Evolutionary conservation across 345 rosid species (phyloP).

Genomic region (Hibiscus mutabilis): DNA sequence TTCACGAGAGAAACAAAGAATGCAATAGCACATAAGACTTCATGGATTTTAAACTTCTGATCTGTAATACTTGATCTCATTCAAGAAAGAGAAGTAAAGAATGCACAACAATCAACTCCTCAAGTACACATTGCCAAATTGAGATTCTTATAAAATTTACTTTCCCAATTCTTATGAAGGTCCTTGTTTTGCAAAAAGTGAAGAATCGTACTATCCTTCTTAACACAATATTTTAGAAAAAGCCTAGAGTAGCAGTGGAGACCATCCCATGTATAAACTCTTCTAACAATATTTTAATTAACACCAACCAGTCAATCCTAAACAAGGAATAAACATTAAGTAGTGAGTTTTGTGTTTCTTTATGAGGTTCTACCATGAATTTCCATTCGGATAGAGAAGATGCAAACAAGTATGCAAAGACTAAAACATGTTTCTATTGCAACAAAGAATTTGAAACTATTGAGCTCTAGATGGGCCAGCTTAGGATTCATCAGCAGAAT

Average conservation of each 20-base stretch:
- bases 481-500: too few species aligned
- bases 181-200: neutral
- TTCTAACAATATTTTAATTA: neutral
- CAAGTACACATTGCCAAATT: neutral
- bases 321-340: neutral
- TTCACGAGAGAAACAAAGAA: neutral
- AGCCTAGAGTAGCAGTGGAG: neutral
- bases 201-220: neutral
- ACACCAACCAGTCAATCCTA: neutral
- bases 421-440: conserved; percentile 22
- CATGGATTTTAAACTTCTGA: too few species aligned
- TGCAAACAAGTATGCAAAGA: neutral
- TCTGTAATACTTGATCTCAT: too few species aligned
- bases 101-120: neutral
- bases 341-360: neutral
- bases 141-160: neutral
- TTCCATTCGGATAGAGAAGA: conserved; percentile 10
- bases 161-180: neutral
- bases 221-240: neutral
- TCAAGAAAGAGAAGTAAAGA: neutral
- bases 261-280: neutral
- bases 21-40: neutral
- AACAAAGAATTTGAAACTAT: conserved; percentile 12
- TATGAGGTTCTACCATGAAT: conserved; percentile 18
- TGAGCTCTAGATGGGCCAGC: conserved; percentile 14